Evolutionary conservation across 805 yeast species (phyloP).

Genomic region (Wickerhamomyces ciferrii): DNA sequence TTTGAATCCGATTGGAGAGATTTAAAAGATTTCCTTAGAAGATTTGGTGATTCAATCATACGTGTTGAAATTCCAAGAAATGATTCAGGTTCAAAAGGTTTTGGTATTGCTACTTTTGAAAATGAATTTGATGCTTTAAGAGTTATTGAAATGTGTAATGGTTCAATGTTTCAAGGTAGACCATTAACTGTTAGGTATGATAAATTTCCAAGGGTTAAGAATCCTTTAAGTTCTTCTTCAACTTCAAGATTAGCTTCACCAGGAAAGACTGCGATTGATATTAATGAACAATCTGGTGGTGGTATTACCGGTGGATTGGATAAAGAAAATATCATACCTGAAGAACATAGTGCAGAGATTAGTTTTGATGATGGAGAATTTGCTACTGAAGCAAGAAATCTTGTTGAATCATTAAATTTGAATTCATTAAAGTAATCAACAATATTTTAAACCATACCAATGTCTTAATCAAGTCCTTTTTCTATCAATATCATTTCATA

Average conservation of each 20-base stretch:
- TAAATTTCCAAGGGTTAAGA: slow-evolving; percentile 33
- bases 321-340: background rate
- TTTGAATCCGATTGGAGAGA: slow-evolving; percentile 36
- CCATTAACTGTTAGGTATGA: slow-evolving; percentile 57
- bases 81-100: slow-evolving; percentile 47
- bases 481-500: too few species aligned
- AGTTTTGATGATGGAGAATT: slow-evolving; percentile 8
- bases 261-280: background rate
- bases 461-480: too few species aligned
- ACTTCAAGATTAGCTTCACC: background rate
- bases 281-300: background rate
- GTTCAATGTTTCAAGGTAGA: slow-evolving; percentile 52
- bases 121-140: slow-evolving; percentile 39
- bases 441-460: too few species aligned
- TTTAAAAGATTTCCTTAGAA: slow-evolving; percentile 30
- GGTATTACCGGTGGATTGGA: background rate
- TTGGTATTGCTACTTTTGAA: slow-evolving; percentile 56
- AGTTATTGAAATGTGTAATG: slow-evolving; percentile 47
- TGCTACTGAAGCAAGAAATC: slow-evolving; percentile 19
- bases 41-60: slow-evolving; percentile 8
- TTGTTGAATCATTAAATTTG: slow-evolving; percentile 14
- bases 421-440: background rate
- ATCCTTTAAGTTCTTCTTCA: background rate
- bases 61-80: slow-evolving; percentile 33
- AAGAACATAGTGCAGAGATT: slow-evolving; percentile 7